These are phyloP conservation scores for Clavispora fructus DNA, from an alignment of 805 yeast species.

Conservation along the genomic window DNA sequence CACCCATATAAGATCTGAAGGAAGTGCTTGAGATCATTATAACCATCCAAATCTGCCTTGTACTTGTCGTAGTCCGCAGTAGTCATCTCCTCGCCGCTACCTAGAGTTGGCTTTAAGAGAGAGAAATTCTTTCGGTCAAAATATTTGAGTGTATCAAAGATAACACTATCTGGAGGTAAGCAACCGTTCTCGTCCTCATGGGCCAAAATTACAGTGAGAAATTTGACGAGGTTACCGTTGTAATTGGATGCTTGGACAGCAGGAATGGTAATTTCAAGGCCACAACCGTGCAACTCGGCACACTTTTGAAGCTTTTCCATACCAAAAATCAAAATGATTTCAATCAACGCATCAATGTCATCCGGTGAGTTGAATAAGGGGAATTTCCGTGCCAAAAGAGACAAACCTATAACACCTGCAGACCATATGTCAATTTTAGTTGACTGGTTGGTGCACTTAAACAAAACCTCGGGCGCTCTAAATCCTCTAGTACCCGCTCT, in stretches of 20 bases:
- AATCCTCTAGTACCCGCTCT: slow-evolving; percentile 97
- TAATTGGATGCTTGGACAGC: slow-evolving; percentile 10
- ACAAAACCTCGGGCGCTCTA: slow-evolving; percentile 87
- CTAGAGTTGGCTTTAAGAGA: slow-evolving; percentile 21
- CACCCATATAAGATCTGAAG: slow-evolving; percentile 54
- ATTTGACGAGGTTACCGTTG: slow-evolving; percentile 30
- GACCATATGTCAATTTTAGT: slow-evolving; percentile 88
- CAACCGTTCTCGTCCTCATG: slow-evolving; percentile 53
- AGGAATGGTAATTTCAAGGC: slow-evolving; percentile 51
- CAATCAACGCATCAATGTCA: slow-evolving; percentile 87
- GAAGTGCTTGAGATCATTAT: slow-evolving; percentile 40
- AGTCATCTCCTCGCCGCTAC: slow-evolving; percentile 9
- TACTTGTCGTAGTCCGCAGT: slow-evolving; percentile 11
- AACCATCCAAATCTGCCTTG: slow-evolving; percentile 21
- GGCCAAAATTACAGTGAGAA: slow-evolving; percentile 23
- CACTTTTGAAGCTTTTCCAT: slow-evolving; percentile 62
- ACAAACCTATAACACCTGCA: slow-evolving; percentile 80
- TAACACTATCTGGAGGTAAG: slow-evolving; percentile 67
- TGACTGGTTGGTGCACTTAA: slow-evolving; percentile 80
- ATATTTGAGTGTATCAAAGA: slow-evolving; percentile 54
- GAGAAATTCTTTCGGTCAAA: slow-evolving; percentile 38
- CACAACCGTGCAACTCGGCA: slow-evolving; percentile 84
- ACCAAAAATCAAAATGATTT: slow-evolving; percentile 79
- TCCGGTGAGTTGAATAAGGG: slow-evolving; percentile 94
- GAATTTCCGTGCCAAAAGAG: slow-evolving; percentile 72